Base-by-base conservation (phyloP, 2,329 filamentous ascomycete genomes). In the Leptographium procerum region DNA sequence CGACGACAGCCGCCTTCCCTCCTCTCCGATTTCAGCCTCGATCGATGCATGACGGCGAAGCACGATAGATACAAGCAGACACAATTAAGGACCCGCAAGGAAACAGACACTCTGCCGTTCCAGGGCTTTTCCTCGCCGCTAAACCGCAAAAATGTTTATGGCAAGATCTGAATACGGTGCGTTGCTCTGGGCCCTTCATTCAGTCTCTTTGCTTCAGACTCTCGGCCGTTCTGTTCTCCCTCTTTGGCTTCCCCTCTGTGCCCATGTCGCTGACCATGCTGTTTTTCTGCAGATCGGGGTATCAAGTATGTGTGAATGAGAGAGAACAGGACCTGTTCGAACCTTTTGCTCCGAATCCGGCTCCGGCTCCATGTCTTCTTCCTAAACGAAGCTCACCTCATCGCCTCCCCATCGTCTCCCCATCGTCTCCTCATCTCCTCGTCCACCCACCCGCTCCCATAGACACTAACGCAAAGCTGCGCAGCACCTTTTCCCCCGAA, bases 101-200 rank as follows among this genome's bases (percentile, higher is more conserved):
- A 29, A 31, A 5, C 24, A 31, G 7, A 52, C 50, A 6, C 40
- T 45, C 40, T 48, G 48, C 48, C 45, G 22, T 48, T 48, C 45
- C 28, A 34, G n/a, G 50, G 16, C 45, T 16, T 16, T 9, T 40
- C 10, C 31, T 19, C 53, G 31, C 26, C 48, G 33, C 51, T 24
- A 74, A 65, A 70, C 73, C 75, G 77, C 71, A 82, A 90, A 78
- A 69, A 96, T 96, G 94, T 99, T 99, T 84, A 97, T 99, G 84
- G 91, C 94, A 83, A 89, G 94, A 79, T 97, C 92, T 73, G 94
- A 99, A 92, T 99, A 99, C 80, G 94, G 92, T 94, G 82, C 79
- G 61, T 59, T 5, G 6, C n/a, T 14, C 87, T 72, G 5, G 16
- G 4, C 3, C 4, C 29, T 50, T 70, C 58, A 64, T 58, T 63